Evolutionary conservation across 345 rosid genomes (phyloP), one percentile per base, ranked within the genome.

Genomic region (Psidium guajava): DNA sequence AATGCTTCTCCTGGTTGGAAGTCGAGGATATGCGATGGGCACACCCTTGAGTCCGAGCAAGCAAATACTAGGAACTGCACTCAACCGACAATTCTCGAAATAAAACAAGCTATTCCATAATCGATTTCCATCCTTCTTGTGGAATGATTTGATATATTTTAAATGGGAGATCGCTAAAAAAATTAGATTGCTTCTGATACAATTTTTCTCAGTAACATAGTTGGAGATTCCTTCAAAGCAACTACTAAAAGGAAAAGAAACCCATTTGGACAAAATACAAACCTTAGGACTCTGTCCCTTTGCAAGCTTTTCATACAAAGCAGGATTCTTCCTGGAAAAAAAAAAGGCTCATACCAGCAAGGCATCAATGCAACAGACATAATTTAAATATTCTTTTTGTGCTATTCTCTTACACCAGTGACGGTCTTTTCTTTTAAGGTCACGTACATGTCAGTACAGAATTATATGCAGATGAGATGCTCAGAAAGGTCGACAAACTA

Each of bases 1-100:
- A 97, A 97, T 25, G 99, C 99, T 89, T 97, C 99, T 52, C 99
- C 99, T 25, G 93, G 99, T 90, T 97, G 96, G 83, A 97, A 97
- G 88, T 96, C 88, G 74, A 97, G 94, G 89, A 95, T 83, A 44
- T 97, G 98, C 18, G 99, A 96, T 3, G 99, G 99, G 88, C 98
- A 94, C 42, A 97, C 99, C 75, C 99, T 89, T 20, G 99, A 97
- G 89, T 97, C 99, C 69, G 99, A 95, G 95, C 99, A 97, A 27
- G 99, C 99, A 86, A 97, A 96, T 55, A 97, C 98, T 92, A 97
- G 1, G 91, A 93, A 97, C 99, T 96, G 94, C 92, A 89, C 25
- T 59, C 32, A 32, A 58, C 15, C 24, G 42, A 59, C 14, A 0
- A 84, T 20, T 49, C 32, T 25, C 83, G 36, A 36, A 75, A 77